Conservation (phyloP, 192 early-diverging fungal genomes). For the Coemansia sp. region DNA sequence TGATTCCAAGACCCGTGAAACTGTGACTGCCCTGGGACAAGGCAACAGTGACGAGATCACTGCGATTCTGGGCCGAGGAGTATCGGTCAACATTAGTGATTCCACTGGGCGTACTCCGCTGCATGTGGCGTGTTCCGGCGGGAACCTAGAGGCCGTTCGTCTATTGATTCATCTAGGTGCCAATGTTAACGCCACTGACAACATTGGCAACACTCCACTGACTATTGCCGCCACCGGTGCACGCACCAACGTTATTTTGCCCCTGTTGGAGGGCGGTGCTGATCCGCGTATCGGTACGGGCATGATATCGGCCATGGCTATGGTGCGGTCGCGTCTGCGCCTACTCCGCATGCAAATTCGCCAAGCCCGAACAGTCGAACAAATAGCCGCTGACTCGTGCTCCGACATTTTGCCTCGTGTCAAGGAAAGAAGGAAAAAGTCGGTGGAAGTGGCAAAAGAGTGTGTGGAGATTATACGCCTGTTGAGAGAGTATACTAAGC, state of each 20-base stretch:
- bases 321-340: slow-evolving; percentile 46
- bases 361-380: slow-evolving; percentile 24
- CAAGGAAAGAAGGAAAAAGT: slow-evolving; percentile 23
- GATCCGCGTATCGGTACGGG: slow-evolving; percentile 45
- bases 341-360: slow-evolving; percentile 34
- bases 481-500: slow-evolving; percentile 21
- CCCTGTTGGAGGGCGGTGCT: slow-evolving; percentile 42
- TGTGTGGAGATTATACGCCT: slow-evolving; percentile 43
- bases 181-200: slow-evolving; percentile 30
- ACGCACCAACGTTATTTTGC: slow-evolving; percentile 27
- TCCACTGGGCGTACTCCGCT: slow-evolving; percentile 41
- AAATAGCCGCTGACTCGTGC: background rate
- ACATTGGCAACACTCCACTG: slow-evolving; percentile 52
- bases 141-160: slow-evolving; percentile 30
- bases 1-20: slow-evolving; percentile 11
- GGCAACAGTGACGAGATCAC: slow-evolving; percentile 32
- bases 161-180: slow-evolving; percentile 49
- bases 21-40: slow-evolving; percentile 32
- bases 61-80: slow-evolving; percentile 24
- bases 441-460: slow-evolving; percentile 33
- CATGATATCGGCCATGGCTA: slow-evolving; percentile 33
- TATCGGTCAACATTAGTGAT: slow-evolving; percentile 24
- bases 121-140: slow-evolving; percentile 40
- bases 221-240: slow-evolving; percentile 44
- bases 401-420: slow-evolving; percentile 12